Base-by-base conservation (phyloP, 345 rosid genomes). In the Populus deltoides region DNA sequence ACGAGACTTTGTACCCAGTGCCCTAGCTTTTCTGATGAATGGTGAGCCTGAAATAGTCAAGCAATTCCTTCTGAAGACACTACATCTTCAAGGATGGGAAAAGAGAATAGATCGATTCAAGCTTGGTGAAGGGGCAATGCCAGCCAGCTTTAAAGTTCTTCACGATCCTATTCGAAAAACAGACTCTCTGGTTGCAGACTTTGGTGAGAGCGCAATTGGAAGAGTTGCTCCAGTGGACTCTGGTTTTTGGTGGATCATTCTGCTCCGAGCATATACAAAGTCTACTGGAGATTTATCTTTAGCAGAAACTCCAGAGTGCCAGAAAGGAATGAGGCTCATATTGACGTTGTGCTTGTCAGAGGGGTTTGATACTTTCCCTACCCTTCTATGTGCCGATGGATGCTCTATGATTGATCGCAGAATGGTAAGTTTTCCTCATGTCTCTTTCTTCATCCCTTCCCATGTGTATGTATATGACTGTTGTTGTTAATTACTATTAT, bases 161-260 rank as follows among this genome's bases (percentile, higher is more conserved):
- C 97, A 91, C 53, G 89, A 91, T 81, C 97, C 97, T 66, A 75
- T 71, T 22, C 82, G 97, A 7, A 87, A 87, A 79, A 83, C 86
- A 0, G 98, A 93, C 59, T 81, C 91, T 16, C 82, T 92, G 68
- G 59, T 91, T 18, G 97, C 93, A 72, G 97, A 92, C 79, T 92
- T 91, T 78, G 95, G 95, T 51, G 97, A 90, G 87, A 90, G 89
- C 68, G 95, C 97, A 27, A 92, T 92, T 59, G 97, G 95, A 77
- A 87, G 97, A 51, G 97, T 92, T 76, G 97, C 97, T 66, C 93
- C 97, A 1, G 93, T 92, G 25, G 93, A 92, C 78, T 92, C 93
- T 63, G 93, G 97, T 51, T 92, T 92, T 82, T 92, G 95, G 97
- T 92, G 97, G 97, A 91, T 92, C 76, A 92, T 92, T 79, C 89